These are phyloP conservation scores for Ascochyta pisi DNA, from an alignment of 2,329 filamentous ascomycete species.

Conservation along the genomic window DNA sequence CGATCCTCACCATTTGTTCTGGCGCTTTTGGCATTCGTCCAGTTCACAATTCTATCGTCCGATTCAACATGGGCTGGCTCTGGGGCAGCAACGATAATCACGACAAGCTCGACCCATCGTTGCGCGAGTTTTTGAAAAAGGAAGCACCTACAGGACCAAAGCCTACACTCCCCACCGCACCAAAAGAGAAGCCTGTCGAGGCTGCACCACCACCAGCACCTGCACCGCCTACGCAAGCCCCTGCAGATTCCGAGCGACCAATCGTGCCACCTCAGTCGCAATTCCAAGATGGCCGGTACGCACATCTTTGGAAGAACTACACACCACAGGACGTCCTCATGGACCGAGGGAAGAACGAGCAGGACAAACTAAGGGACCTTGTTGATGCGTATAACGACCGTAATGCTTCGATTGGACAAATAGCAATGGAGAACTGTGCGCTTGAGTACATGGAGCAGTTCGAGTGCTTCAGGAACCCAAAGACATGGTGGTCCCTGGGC, in stretches of 20 bases:
- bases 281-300: slow-evolving; percentile 75
- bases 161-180: slow-evolving; percentile 36
- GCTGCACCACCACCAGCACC: slow-evolving; percentile 12
- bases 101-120: slow-evolving; percentile 79
- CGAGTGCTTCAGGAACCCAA: slow-evolving; percentile 78
- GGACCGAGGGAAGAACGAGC: slow-evolving; percentile 72
- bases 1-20: slow-evolving; percentile 5
- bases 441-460: slow-evolving; percentile 83
- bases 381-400: slow-evolving; percentile 85
- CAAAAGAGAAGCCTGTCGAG: slow-evolving; percentile 37
- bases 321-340: slow-evolving; percentile 74
- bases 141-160: slow-evolving; percentile 77
- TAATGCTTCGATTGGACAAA: slow-evolving; percentile 76
- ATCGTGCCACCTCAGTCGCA: slow-evolving; percentile 62
- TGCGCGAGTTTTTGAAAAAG: slow-evolving; percentile 83
- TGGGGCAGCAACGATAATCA: slow-evolving; percentile 57
- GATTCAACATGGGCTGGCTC: slow-evolving; percentile 66
- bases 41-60: background rate
- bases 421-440: slow-evolving; percentile 92
- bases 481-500: slow-evolving; percentile 68
- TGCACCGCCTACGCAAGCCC: slow-evolving; percentile 5
- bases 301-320: slow-evolving; percentile 94
- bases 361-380: slow-evolving; percentile 81
- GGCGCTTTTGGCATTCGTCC: slow-evolving; percentile 2
- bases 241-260: slow-evolving; percentile 33